These are phyloP conservation scores for Aurantiochytrium sp. DNA, from an alignment of 108 stramenopile genomes.

Conservation along the genomic window DNA sequence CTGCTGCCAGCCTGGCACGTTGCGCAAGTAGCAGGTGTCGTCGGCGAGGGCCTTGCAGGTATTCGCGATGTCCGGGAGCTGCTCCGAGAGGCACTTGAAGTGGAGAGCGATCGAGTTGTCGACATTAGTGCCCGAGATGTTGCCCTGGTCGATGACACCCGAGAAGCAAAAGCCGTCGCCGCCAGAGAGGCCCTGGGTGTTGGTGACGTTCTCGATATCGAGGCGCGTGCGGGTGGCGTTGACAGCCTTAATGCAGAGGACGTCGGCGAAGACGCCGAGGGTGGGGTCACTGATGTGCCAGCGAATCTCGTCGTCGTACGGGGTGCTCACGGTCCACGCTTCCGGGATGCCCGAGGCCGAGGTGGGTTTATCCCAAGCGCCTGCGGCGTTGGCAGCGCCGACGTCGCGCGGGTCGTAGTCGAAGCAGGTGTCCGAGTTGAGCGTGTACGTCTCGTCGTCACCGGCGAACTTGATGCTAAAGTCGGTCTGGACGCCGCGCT, in stretches of 20 bases:
- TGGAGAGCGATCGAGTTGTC: background rate
- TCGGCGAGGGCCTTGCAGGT: background rate
- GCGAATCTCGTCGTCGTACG: background rate
- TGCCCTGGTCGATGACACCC: background rate
- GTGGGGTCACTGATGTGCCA: background rate
- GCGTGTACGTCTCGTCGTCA: background rate
- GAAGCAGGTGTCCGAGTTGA: background rate
- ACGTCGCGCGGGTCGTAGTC: background rate
- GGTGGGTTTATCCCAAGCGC: background rate
- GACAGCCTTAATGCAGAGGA: background rate
- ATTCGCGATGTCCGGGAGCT: background rate
- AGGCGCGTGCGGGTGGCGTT: background rate
- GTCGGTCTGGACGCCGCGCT: conserved; percentile 7
- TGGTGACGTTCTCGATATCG: background rate
- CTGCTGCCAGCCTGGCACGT: background rate
- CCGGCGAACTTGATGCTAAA: background rate
- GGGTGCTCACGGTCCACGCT: background rate
- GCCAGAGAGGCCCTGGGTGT: background rate
- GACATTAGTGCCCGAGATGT: background rate
- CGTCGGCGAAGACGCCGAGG: background rate
- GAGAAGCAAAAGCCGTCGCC: background rate
- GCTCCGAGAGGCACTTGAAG: background rate
- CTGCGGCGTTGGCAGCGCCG: background rate
- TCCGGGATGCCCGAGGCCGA: background rate
- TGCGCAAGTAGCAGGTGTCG: background rate